Evolutionary conservation across 1,284 basidiomycete genomes (phyloP), one percentile per base, ranked within the genome.

Genomic region (Cryptococcus neoformans): DNA sequence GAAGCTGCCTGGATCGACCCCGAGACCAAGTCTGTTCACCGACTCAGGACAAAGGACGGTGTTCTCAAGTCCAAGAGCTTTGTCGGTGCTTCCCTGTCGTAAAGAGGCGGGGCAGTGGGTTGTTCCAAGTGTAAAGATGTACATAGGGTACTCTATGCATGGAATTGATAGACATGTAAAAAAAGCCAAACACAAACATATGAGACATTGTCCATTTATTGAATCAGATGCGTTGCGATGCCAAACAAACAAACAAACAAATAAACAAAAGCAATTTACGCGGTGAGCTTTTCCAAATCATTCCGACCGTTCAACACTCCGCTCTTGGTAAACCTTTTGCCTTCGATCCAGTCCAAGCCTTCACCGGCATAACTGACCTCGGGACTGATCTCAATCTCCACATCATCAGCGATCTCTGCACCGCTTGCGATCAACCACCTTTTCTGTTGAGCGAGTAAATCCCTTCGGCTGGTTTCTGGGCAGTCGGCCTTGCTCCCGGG

Each of bases 1-100:
- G 93, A 95, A 69, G 92, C 92, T 34, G 91, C 89, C 16, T 97
- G 93, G 93, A 80, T 94, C 55, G 87, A 95, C 76, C 88, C 92
- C 10, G 80, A 76, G 52, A 92, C 90, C n/a, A 87, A 88, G 74
- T 83, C 79, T 52, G 82, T 87, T 14, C 90, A 96, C 77, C 86
- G 80, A 68, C 92, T 98, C 64, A 83, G 90, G 57, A 94, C 92
- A 6, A 86, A 87, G 68, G 84, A 87, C 49, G 94, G 92, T 28
- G 80, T 89, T 40, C 92, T 90, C 75, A 73, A 85, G 39, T 85
- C 91, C n/a, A 86, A 87, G 39, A 90, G 84, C 21, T 83, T 94
- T 57, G 81, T 91, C 53, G 92, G 90, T 9, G 94, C 93, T 14
- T 89, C 87, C 14, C 77, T 96, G 66, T 95, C 92, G 65, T 96